Evolutionary conservation across 441 rosid species (phyloP).

Genomic region (Melastoma candidum): DNA sequence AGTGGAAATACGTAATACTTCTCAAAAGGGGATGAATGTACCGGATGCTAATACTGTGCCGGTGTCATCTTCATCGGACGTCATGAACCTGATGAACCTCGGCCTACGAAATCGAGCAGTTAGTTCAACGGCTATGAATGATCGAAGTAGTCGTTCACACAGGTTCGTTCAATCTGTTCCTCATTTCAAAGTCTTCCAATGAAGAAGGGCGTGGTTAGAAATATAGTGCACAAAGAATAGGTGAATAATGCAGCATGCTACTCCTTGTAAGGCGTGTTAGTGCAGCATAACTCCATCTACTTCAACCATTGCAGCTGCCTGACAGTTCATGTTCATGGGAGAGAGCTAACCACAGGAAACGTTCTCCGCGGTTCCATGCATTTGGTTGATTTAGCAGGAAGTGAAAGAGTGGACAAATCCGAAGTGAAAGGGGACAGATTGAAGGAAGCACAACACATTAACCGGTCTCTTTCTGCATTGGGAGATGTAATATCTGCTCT

Average conservation of each 20-base stretch:
- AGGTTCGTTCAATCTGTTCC: constrained; percentile 32
- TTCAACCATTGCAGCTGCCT: constrained; percentile 48
- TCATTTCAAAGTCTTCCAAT: constrained; percentile 4
- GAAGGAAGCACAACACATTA: constrained; percentile 84
- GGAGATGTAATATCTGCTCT: constrained; percentile 93
- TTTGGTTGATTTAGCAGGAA: constrained; percentile 86
- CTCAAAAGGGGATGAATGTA: constrained; percentile 73
- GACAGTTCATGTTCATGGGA: constrained; percentile 87
- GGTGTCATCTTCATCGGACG: constrained; percentile 76
- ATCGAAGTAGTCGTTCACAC: constrained; percentile 90
- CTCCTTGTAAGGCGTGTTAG: no score
- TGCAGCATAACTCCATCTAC: not conserved
- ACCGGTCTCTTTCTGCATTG: constrained; percentile 80
- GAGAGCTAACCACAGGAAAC: constrained; percentile 63
- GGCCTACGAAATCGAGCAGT: constrained; percentile 82
- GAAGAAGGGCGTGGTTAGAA: no score
- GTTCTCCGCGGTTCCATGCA: constrained; percentile 78
- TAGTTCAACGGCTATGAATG: constrained; percentile 84
- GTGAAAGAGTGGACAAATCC: constrained; percentile 85
- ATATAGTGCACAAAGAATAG: no score
- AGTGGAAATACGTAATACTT: constrained; percentile 80
- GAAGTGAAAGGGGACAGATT: constrained; percentile 82
- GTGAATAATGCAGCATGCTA: no score
- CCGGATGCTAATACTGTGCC: constrained; percentile 74
- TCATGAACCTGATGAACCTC: constrained; percentile 67